Percentiles rank a stretch among this genome's conserved stretches.
These are phyloP conservation scores for Sporobolomyces roseus DNA, from an alignment of 768 basidiomycete species.

Conservation along the genomic window DNA sequence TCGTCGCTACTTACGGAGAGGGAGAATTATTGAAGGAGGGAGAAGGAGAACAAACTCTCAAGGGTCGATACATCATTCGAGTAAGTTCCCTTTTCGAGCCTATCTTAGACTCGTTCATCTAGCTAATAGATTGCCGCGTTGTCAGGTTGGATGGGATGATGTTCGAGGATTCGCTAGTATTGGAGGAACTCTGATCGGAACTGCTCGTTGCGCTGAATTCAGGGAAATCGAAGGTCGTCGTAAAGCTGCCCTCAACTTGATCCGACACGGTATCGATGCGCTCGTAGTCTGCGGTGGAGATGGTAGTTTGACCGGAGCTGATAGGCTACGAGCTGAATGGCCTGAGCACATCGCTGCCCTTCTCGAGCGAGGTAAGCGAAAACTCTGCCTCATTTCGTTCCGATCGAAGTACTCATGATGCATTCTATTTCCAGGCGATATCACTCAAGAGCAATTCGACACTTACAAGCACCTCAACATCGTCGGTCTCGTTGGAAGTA, in stretches of 20 bases:
- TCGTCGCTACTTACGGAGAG: slow-evolving; percentile 56
- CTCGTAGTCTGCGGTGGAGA: slow-evolving; percentile 97
- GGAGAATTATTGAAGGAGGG: slow-evolving; percentile 58
- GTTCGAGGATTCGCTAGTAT: slow-evolving; percentile 91
- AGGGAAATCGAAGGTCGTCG: slow-evolving; percentile 81
- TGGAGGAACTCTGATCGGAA: slow-evolving; percentile 89
- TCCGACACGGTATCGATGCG: slow-evolving; percentile 95
- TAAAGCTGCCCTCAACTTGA: slow-evolving; percentile 82
- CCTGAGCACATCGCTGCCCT: slow-evolving; percentile 72
- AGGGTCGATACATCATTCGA: slow-evolving; percentile 85
- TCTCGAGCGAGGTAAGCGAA: slow-evolving; percentile 56
- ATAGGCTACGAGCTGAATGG: slow-evolving; percentile 91
- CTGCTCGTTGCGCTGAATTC: slow-evolving; percentile 78
- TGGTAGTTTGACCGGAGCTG: slow-evolving; percentile 92
- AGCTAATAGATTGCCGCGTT: slow-evolving; percentile 4
- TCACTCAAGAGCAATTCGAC: slow-evolving; percentile 68
- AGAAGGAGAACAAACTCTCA: slow-evolving; percentile 68
- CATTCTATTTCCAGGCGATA: slow-evolving; percentile 55
- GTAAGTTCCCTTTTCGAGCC: slow-evolving; percentile 12
- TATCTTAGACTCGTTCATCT: background rate
- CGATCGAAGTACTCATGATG: background rate
- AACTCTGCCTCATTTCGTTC: no score
- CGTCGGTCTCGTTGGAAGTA: slow-evolving; percentile 96
- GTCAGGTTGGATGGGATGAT: slow-evolving; percentile 88
- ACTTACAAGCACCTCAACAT: slow-evolving; percentile 81